Evolutionary conservation across 2,329 filamentous ascomycete genomes (phyloP).

Genomic region (Diaporthe sp.): DNA sequence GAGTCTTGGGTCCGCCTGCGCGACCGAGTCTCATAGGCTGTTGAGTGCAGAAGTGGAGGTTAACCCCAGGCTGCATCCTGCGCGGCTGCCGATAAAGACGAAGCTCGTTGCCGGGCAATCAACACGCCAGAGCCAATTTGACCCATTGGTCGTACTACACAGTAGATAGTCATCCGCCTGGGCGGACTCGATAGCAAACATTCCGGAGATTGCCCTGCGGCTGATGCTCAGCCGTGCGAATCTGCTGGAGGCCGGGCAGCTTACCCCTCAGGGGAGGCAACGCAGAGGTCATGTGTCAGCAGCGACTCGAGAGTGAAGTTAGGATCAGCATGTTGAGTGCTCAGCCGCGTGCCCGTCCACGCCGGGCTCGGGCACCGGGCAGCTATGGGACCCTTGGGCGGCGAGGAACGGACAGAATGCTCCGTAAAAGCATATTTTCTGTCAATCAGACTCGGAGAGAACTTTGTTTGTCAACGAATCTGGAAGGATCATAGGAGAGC

Average conservation of each 20-base stretch:
- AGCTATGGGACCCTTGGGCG: background rate
- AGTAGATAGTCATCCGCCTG: background rate
- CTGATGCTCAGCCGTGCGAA: background rate
- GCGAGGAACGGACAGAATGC: slow-evolving; percentile 6
- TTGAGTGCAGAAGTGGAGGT: slow-evolving; percentile 11
- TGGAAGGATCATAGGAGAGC: background rate
- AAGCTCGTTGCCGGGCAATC: background rate
- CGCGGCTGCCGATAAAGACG: slow-evolving; percentile 9
- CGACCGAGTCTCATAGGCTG: slow-evolving; percentile 19
- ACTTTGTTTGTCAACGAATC: background rate
- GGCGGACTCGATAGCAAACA: slow-evolving; percentile 3
- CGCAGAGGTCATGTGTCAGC: slow-evolving; percentile 22
- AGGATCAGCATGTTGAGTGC: slow-evolving; percentile 20
- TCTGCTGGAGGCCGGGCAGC: background rate
- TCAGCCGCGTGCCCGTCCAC: slow-evolving; percentile 24
- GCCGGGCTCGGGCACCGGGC: slow-evolving; percentile 15
- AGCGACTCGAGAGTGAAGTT: slow-evolving; percentile 21
- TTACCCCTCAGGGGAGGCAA: background rate
- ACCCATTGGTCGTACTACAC: background rate
- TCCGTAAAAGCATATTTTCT: slow-evolving; percentile 13
- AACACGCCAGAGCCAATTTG: background rate
- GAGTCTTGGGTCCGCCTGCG: slow-evolving; percentile 18
- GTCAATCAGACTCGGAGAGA: background rate
- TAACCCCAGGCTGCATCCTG: slow-evolving; percentile 21
- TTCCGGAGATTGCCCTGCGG: slow-evolving; percentile 6